Base-by-base conservation (phyloP, 345 rosid species). In the Boechera stricta region DNA sequence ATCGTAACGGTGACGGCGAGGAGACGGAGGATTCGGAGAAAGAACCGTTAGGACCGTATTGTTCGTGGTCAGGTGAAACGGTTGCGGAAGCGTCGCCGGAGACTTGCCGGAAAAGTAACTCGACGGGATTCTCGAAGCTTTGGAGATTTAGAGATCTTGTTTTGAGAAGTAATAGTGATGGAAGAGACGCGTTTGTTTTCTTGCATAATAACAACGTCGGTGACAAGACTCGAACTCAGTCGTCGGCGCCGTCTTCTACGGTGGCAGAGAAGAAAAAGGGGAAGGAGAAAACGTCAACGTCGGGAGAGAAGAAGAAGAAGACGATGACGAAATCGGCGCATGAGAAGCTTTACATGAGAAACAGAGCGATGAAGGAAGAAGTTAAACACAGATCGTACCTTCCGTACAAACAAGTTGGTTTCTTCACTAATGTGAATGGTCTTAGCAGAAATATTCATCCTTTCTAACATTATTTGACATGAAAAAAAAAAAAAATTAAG, bases 391-490 rank as follows among this genome's bases (percentile, higher is more conserved):
- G 77, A 74, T 79, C 95, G 47, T 87, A 88, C 42, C 78, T 90
- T 73, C 94, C 97, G 72, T 91, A 91, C 78, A 72, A 83, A 70
- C 69, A 85, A 31, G 84, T 89, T 28, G 97, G 97, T 0, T 84
- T 91, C 72, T 89, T 91, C 83, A 79, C 97, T 11, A 87, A 79
- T 69, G 85, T 85, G 0, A 85, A 77, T 72, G 92, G 91, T 8
- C 61, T 91, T 51, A 89, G 86, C 84, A 82, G 72, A 81, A 90
- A 89, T 58, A 83, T 91, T 16, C 97, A 89, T 82, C 95, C 97
- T 33, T 88, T 79, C 64, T 90, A 64, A 78, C 38, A 38, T 36
- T 8, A 10, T 44, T 52, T 21, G 24, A 21, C 24, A 21, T 21
- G 5, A 33, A 13, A 10, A 16, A 9, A 24, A 18, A 32, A 5